These are phyloP conservation scores for Stemphylium lycopersici DNA, from an alignment of 2,329 filamentous ascomycete species.

Conservation along the genomic window DNA sequence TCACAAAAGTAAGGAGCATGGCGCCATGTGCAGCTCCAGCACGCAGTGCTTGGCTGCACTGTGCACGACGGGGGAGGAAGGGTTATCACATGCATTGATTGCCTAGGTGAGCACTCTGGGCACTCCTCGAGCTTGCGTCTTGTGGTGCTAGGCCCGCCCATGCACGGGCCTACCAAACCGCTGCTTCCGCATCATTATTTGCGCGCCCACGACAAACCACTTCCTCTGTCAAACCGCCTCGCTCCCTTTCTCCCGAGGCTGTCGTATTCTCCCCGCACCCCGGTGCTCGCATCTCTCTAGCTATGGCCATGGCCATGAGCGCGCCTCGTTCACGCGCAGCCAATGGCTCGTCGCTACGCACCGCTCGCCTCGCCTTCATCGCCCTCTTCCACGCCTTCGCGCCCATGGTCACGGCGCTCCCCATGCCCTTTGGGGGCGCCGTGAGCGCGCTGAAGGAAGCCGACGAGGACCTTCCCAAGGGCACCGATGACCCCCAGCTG, in stretches of 20 bases:
- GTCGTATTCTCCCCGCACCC: conserved; percentile 20
- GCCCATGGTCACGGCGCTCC: conserved; percentile 44
- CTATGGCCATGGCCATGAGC: conserved; percentile 41
- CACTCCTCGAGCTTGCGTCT: background rate
- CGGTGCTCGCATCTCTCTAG: conserved; percentile 18
- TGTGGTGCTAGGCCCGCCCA: background rate
- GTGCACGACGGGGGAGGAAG: background rate
- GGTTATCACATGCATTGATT: background rate
- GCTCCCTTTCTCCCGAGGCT: conserved; percentile 4
- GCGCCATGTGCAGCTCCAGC: background rate
- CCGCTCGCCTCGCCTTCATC: conserved; percentile 34
- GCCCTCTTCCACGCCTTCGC: conserved; percentile 40
- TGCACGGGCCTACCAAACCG: conserved; percentile 7
- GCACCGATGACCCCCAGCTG: conserved; percentile 65
- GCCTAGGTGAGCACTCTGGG: background rate
- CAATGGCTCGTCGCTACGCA: conserved; percentile 41
- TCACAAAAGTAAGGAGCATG: background rate
- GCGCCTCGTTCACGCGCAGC: conserved; percentile 25
- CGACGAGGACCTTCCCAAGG: conserved; percentile 43
- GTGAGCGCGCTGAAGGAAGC: conserved; percentile 23
- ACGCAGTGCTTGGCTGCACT: background rate
- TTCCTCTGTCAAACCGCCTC: conserved; percentile 8
- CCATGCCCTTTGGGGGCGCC: conserved; percentile 34
- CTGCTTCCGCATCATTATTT: conserved; percentile 18
- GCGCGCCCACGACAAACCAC: conserved; percentile 8